Evolutionary conservation across 768 basidiomycete genomes (phyloP).

Genomic region (Cubamyces sp.): DNA sequence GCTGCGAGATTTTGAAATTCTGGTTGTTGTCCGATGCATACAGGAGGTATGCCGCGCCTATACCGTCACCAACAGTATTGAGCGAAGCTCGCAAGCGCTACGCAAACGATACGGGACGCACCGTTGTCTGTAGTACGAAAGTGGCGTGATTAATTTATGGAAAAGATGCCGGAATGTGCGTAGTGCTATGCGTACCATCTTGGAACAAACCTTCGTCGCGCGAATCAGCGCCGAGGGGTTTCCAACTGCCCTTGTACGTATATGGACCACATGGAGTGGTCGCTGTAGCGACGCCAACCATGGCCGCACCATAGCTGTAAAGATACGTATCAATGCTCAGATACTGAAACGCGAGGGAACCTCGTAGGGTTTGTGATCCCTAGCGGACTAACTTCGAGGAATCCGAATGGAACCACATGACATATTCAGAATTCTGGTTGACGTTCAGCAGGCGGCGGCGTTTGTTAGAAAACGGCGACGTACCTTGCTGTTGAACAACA

Average conservation of each 20-base stretch:
- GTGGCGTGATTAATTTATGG: conserved; percentile 1
- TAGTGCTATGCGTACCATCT: conserved; percentile 45
- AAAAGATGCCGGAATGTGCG: neutral
- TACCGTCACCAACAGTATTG: neutral
- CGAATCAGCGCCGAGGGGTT: conserved; percentile 61
- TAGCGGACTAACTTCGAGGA: conserved; percentile 50
- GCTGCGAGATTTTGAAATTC: conserved; percentile 65
- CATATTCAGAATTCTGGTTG: conserved; percentile 58
- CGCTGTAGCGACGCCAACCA: conserved; percentile 64
- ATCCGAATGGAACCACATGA: conserved; percentile 76
- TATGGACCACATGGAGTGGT: conserved; percentile 64
- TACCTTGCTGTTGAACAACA: conserved; percentile 57
- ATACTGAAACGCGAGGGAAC: neutral
- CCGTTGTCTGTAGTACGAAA: conserved; percentile 1
- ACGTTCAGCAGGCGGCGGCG: neutral
- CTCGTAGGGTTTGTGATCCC: neutral
- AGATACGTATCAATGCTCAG: neutral
- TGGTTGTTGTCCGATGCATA: conserved; percentile 72
- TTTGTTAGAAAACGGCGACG: conserved; percentile 4
- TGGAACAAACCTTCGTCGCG: conserved; percentile 62
- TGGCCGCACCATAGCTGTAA: conserved; percentile 61
- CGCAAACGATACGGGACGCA: neutral
- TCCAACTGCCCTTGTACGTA: conserved; percentile 56
- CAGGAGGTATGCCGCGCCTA: conserved; percentile 55
- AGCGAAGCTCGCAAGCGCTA: too few relatives aligned